phyloP scores from a whole-genome alignment of 1,284 basidiomycete species.

The Leccinum cinnamomeum region DNA sequence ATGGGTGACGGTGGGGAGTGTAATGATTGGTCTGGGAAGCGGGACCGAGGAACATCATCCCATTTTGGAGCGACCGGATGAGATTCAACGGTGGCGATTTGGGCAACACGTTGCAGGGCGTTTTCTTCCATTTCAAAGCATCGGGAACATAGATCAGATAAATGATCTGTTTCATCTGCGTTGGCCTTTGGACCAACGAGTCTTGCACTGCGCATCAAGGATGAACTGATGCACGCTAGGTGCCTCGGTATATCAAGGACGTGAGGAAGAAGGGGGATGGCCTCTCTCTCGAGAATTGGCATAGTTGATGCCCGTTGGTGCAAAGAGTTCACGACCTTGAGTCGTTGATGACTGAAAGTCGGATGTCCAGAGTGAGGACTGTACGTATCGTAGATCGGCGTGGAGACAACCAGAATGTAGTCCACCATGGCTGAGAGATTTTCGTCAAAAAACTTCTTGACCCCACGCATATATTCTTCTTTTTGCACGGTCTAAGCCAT shows the following conservation, averaged over 20 bases:
- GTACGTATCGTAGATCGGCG: slow-evolving; percentile 43
- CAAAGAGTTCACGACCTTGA: slow-evolving; percentile 54
- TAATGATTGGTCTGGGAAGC: neutral
- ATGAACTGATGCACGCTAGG: slow-evolving; percentile 70
- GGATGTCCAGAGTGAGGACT: slow-evolving; percentile 29
- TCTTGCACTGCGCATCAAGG: slow-evolving; percentile 61
- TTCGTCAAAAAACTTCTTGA: slow-evolving; percentile 63
- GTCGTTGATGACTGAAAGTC: slow-evolving; percentile 49
- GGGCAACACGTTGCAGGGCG: slow-evolving; percentile 30
- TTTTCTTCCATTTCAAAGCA: slow-evolving; percentile 34
- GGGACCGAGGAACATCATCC: slow-evolving; percentile 17
- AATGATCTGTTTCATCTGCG: slow-evolving; percentile 29
- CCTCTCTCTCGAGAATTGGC: slow-evolving; percentile 61
- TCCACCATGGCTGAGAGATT: slow-evolving; percentile 69
- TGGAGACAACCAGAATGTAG: slow-evolving; percentile 71
- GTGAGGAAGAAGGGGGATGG: slow-evolving; percentile 67
- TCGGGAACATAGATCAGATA: slow-evolving; percentile 30
- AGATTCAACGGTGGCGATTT: slow-evolving; percentile 18
- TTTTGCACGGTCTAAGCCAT: slow-evolving; percentile 56
- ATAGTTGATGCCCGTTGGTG: slow-evolving; percentile 53
- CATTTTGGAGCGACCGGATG: slow-evolving; percentile 17
- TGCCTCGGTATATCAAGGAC: slow-evolving; percentile 71
- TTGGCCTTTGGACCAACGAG: slow-evolving; percentile 37
- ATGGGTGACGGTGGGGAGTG: slow-evolving; percentile 23
- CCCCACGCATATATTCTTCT: slow-evolving; percentile 70